Percentiles rank a stretch among this genome's conserved stretches.
phyloP scores from a whole-genome alignment of 2,329 filamentous ascomycete species.

The Colletotrichum sp. region DNA sequence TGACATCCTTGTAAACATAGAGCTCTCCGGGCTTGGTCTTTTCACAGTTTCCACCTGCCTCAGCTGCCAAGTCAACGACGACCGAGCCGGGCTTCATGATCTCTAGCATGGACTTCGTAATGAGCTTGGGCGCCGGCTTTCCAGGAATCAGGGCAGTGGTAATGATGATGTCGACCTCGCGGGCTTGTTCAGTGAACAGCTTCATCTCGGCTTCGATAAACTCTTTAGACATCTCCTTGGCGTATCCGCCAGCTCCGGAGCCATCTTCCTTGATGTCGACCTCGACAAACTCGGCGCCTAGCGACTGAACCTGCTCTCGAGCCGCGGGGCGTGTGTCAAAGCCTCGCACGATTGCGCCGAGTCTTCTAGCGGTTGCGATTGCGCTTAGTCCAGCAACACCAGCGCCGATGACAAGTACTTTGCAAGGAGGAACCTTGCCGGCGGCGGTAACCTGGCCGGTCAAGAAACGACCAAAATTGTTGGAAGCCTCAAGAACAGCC shows the following conservation, averaged over 20 bases:
- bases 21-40: constrained; percentile 77
- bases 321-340: constrained; percentile 92
- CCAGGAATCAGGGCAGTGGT: constrained; percentile 92
- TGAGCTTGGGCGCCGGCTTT: constrained; percentile 80
- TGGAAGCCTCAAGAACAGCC: constrained; percentile 86
- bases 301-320: constrained; percentile 86
- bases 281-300: constrained; percentile 89
- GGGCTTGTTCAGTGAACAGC: constrained; percentile 84
- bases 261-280: constrained; percentile 86
- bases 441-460: constrained; percentile 91
- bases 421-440: constrained; percentile 88
- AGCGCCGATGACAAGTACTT: constrained; percentile 88
- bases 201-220: constrained; percentile 95
- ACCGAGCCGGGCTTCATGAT: constrained; percentile 92
- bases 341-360: constrained; percentile 88
- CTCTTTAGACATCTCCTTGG: constrained; percentile 92
- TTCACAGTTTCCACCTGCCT: constrained; percentile 88
- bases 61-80: constrained; percentile 85
- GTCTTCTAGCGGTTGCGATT: constrained; percentile 82
- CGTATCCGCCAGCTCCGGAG: constrained; percentile 83
- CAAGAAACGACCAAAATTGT: constrained; percentile 85
- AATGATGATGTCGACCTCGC: constrained; percentile 90
- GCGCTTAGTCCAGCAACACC: constrained; percentile 89
- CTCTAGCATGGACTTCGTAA: constrained; percentile 78
- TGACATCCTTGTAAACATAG: constrained; percentile 75